Percentiles rank a stretch among this genome's conserved stretches.
These are phyloP conservation scores for Klebsormidium nitens DNA, from an alignment of 139 green algal species.

Conservation along the genomic window DNA sequence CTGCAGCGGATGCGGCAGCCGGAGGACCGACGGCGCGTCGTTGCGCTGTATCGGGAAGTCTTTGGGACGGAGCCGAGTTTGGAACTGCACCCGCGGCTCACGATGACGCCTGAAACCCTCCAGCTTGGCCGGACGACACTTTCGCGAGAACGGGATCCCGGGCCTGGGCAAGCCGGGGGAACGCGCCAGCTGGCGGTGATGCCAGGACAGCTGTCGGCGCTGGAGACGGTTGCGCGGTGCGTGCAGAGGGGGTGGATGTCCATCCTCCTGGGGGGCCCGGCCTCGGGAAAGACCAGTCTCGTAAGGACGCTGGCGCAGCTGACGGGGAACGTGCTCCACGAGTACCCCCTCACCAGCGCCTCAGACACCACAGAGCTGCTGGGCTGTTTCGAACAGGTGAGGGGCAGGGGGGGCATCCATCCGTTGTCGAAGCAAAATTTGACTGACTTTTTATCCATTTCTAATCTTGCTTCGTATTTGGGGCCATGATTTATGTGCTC, in stretches of 20 bases:
- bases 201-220: conserved; percentile 48
- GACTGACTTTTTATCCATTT: too few relatives aligned
- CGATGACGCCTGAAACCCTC: conserved; percentile 4
- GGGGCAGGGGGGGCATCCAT: too few relatives aligned
- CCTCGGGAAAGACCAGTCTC: conserved; percentile 61
- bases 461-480: too few relatives aligned
- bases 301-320: conserved; percentile 55
- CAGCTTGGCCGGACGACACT: conserved; percentile 17
- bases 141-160: background rate
- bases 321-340: conserved; percentile 57
- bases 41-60: conserved; percentile 43
- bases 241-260: conserved; percentile 47
- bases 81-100: conserved; percentile 4
- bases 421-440: too few relatives aligned
- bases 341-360: conserved; percentile 73
- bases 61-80: conserved; percentile 42
- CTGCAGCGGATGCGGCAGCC: conserved; percentile 68
- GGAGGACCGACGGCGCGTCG: conserved; percentile 55
- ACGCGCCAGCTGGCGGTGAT: conserved; percentile 33
- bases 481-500: too few relatives aligned
- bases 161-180: conserved; percentile 20
- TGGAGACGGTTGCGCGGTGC: conserved; percentile 61
- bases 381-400: conserved; percentile 97
- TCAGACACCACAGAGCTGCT: conserved; percentile 95
- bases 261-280: conserved; percentile 43